These are phyloP conservation scores for Penstemon newberryi DNA, from an alignment of 257 asterid species.

Conservation along the genomic window DNA sequence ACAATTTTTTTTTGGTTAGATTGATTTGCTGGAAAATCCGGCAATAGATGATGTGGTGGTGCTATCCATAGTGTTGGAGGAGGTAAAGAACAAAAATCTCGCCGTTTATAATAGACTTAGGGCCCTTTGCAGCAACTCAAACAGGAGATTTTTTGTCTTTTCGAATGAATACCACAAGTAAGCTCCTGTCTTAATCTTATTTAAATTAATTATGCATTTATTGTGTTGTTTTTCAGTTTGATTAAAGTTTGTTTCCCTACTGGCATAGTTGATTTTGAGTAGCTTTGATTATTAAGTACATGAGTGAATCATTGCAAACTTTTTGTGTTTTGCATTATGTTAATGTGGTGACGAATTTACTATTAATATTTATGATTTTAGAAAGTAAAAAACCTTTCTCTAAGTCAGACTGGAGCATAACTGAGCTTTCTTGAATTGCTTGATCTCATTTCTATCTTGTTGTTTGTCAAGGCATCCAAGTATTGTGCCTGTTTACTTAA, in stretches of 20 bases:
- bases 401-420: conserved; percentile 16
- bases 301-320: background rate
- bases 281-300: conserved; percentile 2
- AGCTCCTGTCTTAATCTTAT: conserved; percentile 24
- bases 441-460: conserved; percentile 4
- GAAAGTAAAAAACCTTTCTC: conserved; percentile 12
- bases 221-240: conserved; percentile 12
- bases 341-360: conserved; percentile 7
- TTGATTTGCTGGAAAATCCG: conserved; percentile 93
- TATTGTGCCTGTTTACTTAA: conserved; percentile 2
- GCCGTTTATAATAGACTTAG: conserved; percentile 77
- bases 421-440: conserved; percentile 9
- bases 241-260: conserved; percentile 7
- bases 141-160: conserved; percentile 79
- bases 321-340: conserved; percentile 15
- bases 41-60: conserved; percentile 90
- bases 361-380: background rate
- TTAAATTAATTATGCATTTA: conserved; percentile 17
- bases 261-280: conserved; percentile 1
- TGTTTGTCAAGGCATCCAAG: background rate
- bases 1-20: conserved; percentile 37
- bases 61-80: conserved; percentile 82
- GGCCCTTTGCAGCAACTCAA: conserved; percentile 73
- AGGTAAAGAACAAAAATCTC: conserved; percentile 86
- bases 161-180: conserved; percentile 95